Conservation (phyloP, 2,329 filamentous ascomycete species). For the Gaeumannomyces sp. region DNA sequence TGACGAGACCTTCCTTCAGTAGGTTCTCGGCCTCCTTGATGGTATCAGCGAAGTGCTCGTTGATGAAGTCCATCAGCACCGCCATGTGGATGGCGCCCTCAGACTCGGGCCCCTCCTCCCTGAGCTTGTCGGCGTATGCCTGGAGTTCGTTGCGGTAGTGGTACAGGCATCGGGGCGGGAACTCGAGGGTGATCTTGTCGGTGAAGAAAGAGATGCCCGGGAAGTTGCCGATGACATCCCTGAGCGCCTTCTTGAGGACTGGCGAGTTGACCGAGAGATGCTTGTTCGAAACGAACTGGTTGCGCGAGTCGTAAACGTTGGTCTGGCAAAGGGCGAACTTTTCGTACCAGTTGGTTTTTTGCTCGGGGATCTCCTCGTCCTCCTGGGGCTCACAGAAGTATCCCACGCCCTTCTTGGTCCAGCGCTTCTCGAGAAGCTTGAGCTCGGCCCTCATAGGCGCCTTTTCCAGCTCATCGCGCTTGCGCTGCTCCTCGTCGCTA, state of each 20-base stretch:
- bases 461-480: constrained; percentile 20
- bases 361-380: constrained; percentile 21
- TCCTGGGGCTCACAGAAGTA: constrained; percentile 25
- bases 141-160: constrained; percentile 22
- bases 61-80: constrained; percentile 21
- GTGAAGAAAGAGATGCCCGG: constrained; percentile 22
- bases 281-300: constrained; percentile 14
- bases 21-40: constrained; percentile 22
- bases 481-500: constrained; percentile 18
- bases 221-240: constrained; percentile 19
- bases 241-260: constrained; percentile 19
- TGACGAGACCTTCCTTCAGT: constrained; percentile 20
- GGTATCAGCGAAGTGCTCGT: constrained; percentile 23
- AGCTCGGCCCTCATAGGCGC: constrained; percentile 23
- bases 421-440: constrained; percentile 27
- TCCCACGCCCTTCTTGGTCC: constrained; percentile 21
- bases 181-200: constrained; percentile 18
- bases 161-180: constrained; percentile 21
- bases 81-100: constrained; percentile 21
- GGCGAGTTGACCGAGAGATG: constrained; percentile 19
- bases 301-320: constrained; percentile 17
- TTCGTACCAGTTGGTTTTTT: constrained; percentile 24
- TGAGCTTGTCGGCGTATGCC: constrained; percentile 15
- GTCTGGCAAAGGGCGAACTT: constrained; percentile 24
- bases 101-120: constrained; percentile 17